A percentile compares a stretch with the other conserved stretches of the same genome.
These are phyloP conservation scores for Fusarium secorum DNA, from an alignment of 2,329 filamentous ascomycete species.

Conservation along the genomic window DNA sequence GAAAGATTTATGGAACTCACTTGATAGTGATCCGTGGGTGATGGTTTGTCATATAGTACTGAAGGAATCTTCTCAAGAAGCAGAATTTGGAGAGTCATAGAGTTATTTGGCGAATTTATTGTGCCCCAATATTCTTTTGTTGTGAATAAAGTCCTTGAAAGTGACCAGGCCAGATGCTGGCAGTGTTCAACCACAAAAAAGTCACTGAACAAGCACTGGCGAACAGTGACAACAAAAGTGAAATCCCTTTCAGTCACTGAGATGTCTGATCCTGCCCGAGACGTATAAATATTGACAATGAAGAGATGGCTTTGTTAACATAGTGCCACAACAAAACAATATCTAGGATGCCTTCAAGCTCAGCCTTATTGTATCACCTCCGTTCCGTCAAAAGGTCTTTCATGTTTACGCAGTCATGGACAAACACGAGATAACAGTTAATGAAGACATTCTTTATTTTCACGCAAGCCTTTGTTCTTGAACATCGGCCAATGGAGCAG, in stretches of 20 bases:
- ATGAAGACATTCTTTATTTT: neutral
- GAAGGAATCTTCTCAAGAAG: neutral
- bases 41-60: neutral
- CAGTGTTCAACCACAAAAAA: neutral
- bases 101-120: neutral
- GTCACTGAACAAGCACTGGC: neutral
- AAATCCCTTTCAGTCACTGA: neutral
- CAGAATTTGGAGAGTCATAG: neutral
- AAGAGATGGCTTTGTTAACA: neutral
- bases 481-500: constrained; percentile 10
- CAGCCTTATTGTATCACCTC: neutral
- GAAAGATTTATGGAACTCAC: constrained; percentile 2
- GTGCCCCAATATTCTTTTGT: neutral
- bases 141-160: neutral
- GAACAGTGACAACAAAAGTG: neutral
- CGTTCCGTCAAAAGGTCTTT: neutral
- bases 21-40: neutral
- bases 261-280: neutral
- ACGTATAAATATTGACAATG: neutral
- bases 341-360: neutral
- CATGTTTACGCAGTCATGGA: neutral
- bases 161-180: neutral
- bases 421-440: neutral
- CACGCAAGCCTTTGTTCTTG: constrained; percentile 14
- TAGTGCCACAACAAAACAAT: neutral